Percentiles rank a stretch among this genome's conserved stretches.
Conservation (phyloP, 345 rosid species). For the Raphanus sativus region DNA sequence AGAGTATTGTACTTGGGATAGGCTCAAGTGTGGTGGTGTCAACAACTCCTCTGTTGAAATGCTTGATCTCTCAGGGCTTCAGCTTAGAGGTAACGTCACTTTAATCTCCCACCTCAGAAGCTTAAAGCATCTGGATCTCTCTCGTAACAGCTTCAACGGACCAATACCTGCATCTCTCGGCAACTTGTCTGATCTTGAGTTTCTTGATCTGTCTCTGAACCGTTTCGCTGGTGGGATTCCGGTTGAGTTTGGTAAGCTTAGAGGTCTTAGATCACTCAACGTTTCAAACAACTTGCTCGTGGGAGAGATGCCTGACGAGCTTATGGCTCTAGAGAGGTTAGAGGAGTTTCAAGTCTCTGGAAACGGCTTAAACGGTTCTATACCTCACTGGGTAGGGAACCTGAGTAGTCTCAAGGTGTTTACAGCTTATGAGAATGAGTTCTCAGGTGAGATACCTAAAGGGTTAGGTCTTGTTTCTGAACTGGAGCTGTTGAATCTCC, state of each 20-base stretch:
- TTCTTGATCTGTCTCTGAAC: constrained; percentile 74
- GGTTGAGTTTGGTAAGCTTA: constrained; percentile 55
- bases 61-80: constrained; percentile 77
- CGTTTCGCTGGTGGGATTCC: constrained; percentile 72
- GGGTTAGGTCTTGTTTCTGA: constrained; percentile 69
- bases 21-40: constrained; percentile 59
- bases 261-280: constrained; percentile 55
- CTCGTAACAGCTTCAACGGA: constrained; percentile 70
- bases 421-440: constrained; percentile 62
- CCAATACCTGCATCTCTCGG: constrained; percentile 65
- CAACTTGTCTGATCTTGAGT: constrained; percentile 62
- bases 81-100: constrained; percentile 75
- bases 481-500: constrained; percentile 77
- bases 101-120: constrained; percentile 67
- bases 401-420: constrained; percentile 58
- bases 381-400: constrained; percentile 76
- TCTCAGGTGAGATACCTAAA: constrained; percentile 67
- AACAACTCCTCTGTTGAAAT: constrained; percentile 64
- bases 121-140: constrained; percentile 61
- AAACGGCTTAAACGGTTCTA: constrained; percentile 67
- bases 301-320: constrained; percentile 67
- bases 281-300: constrained; percentile 65
- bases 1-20: constrained; percentile 74
- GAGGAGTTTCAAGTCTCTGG: constrained; percentile 67
- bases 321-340: constrained; percentile 57